Conservation (phyloP, 306 rosid genomes). For the Bauhinia variegata region DNA sequence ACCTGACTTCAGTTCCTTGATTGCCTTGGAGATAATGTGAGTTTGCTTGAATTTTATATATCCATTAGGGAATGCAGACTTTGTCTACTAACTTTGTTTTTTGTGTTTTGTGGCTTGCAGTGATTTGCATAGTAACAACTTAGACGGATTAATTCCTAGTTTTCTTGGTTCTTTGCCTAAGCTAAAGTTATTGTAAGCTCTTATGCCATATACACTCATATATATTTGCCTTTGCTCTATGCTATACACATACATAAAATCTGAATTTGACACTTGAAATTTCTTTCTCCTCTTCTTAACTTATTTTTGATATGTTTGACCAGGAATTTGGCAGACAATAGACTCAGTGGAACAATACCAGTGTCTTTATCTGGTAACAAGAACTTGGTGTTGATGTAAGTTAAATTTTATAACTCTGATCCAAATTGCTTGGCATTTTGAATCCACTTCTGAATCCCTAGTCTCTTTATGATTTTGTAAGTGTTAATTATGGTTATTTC, state of each 20-base stretch:
- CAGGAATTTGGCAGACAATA: constrained; percentile 38
- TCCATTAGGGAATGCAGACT: background rate
- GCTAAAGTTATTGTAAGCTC: constrained; percentile 24
- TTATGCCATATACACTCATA: background rate
- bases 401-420: background rate
- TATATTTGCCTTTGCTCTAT: no score
- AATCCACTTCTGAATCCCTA: no score
- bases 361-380: constrained; percentile 31
- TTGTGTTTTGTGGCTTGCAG: constrained; percentile 14
- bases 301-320: background rate
- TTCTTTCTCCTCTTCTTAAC: background rate
- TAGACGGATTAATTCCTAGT: constrained; percentile 40
- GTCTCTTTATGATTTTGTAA: no score
- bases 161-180: constrained; percentile 41
- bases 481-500: background rate
- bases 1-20: constrained; percentile 45
- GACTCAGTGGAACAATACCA: constrained; percentile 38
- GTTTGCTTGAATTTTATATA: background rate
- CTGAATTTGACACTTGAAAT: background rate
- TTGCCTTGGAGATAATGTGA: constrained; percentile 38
- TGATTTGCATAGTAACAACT: constrained; percentile 41
- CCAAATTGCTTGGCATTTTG: no score
- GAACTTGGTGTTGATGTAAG: constrained; percentile 33
- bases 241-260: background rate
- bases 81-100: background rate